phyloP scores from a whole-genome alignment of 1,139 yeast genomes.

The Taiozyma onychis region DNA sequence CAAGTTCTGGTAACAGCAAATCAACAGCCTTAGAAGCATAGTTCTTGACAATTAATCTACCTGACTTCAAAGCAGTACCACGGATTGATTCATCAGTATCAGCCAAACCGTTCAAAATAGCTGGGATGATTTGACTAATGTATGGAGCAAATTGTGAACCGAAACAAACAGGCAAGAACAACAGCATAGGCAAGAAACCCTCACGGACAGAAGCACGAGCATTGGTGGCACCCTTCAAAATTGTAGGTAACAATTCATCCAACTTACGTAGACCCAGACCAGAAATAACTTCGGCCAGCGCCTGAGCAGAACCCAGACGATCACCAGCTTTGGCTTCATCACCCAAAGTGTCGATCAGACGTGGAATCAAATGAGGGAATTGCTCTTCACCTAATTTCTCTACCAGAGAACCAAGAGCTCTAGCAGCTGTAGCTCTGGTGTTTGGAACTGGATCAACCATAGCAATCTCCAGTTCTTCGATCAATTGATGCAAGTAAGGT shows the following conservation, averaged over 20 bases:
- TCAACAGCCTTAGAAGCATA: slow-evolving; percentile 94
- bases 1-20: slow-evolving; percentile 87
- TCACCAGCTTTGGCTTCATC: slow-evolving; percentile 87
- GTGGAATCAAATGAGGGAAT: slow-evolving; percentile 88
- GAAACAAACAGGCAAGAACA: slow-evolving; percentile 91
- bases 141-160: slow-evolving; percentile 92
- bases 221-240: slow-evolving; percentile 67
- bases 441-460: slow-evolving; percentile 99
- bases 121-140: slow-evolving; percentile 78
- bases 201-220: slow-evolving; percentile 73
- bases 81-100: slow-evolving; percentile 83
- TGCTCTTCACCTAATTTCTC: slow-evolving; percentile 94
- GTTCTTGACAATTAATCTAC: slow-evolving; percentile 84
- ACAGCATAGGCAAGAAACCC: slow-evolving; percentile 85
- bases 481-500: slow-evolving; percentile 75
- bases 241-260: slow-evolving; percentile 81
- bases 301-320: slow-evolving; percentile 96
- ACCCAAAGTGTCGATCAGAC: slow-evolving; percentile 67
- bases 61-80: slow-evolving; percentile 88
- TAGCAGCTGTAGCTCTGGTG: slow-evolving; percentile 94
- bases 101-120: slow-evolving; percentile 86
- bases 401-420: slow-evolving; percentile 94
- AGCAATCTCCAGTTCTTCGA: slow-evolving; percentile 80
- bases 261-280: slow-evolving; percentile 85
- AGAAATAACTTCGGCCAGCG: slow-evolving; percentile 85